Evolutionary conservation across 108 stramenopile species (phyloP), one percentile per base, ranked within the genome.

Genomic region (Nitzschia sp.): DNA sequence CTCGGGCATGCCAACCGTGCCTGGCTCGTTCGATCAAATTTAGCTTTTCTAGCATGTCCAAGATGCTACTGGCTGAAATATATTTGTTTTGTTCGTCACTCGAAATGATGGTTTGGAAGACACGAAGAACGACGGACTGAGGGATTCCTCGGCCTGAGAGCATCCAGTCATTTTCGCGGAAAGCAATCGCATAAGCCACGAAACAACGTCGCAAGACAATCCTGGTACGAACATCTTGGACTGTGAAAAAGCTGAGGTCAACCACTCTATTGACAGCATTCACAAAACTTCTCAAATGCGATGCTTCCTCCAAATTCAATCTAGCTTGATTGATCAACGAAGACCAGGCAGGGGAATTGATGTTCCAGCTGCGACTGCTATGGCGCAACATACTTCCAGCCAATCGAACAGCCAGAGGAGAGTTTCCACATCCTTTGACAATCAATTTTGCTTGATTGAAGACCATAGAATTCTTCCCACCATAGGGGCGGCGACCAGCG

Each of bases 381-480:
- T 83, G 78, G 21, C 92, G 84, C 11, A 93, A 85, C 92, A 93
- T 90, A 24, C 92, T 89, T 39, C 89, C 89, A 34, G 89, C 86
- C 12, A 93, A 73, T 51, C 89, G 79, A 9, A 93, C 75, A 8
- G 89, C 89, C 19, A 93, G 75, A 39, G 92, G 92, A 14, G 92
- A 90, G 72, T 93, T 93, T 14, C 92, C 91, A 41, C 92, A 93
- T 6, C 92, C 92, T 60, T 93, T 93, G 17, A 93, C 92, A 61
- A 93, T 86, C 15, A 90, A 62, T 25, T 86, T 84, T 9, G 89
- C 89, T 71, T 93, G 87, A 63, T 86, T 77, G 63, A 93, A 93
- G n/a, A 90, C 87, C 21, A 79, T 76, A 25, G 89, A 93, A 38
- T 76, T 81, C 53, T 90, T 88, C 8, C 87, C 87, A 37, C 92